These are phyloP conservation scores for Piloderma croceum DNA, from an alignment of 768 basidiomycete species.

Conservation along the genomic window DNA sequence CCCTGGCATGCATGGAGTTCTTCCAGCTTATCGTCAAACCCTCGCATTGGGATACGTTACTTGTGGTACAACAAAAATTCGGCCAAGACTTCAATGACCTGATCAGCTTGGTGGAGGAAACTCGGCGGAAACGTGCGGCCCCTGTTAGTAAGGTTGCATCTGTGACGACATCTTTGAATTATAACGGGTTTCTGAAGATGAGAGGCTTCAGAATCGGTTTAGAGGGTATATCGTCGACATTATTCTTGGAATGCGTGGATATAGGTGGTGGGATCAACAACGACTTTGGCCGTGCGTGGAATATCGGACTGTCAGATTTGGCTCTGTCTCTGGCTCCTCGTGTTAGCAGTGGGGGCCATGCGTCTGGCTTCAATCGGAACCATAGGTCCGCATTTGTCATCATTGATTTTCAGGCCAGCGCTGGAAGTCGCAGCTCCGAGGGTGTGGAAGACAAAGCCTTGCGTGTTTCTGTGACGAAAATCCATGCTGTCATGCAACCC, in stretches of 20 bases:
- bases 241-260: conserved; percentile 72
- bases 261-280: conserved; percentile 59
- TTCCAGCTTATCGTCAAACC: conserved; percentile 74
- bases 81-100: conserved; percentile 86
- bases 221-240: conserved; percentile 64
- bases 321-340: conserved; percentile 79
- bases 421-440: conserved; percentile 19
- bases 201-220: conserved; percentile 78
- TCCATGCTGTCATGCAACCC: conserved; percentile 92
- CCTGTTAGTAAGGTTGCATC: conserved; percentile 16
- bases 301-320: conserved; percentile 65
- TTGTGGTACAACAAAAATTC: conserved; percentile 83
- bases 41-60: conserved; percentile 75
- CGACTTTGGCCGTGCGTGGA: conserved; percentile 50
- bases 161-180: conserved; percentile 23
- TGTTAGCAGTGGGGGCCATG: conserved; percentile 27
- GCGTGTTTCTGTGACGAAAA: conserved; percentile 58
- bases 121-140: conserved; percentile 29
- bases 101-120: conserved; percentile 59
- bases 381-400: conserved; percentile 80
- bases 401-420: conserved; percentile 58
- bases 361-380: conserved; percentile 47
- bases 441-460: conserved; percentile 29
- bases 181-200: conserved; percentile 56
- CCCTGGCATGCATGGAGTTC: conserved; percentile 58